phyloP scores from a whole-genome alignment of 345 rosid genomes.

The Eucalyptus sp. region DNA sequence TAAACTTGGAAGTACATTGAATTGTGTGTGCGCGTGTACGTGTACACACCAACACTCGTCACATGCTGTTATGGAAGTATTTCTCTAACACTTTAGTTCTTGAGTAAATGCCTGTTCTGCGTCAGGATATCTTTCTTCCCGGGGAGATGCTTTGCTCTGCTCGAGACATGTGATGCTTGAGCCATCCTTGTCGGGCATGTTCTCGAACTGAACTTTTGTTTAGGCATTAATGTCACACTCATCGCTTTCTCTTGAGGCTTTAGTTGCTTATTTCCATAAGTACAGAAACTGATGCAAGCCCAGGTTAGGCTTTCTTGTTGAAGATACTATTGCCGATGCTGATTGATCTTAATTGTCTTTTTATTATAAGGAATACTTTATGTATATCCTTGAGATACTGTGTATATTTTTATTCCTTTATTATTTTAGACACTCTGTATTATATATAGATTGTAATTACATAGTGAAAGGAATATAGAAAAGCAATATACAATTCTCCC shows the following conservation, averaged over 20 bases:
- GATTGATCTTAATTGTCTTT: no score
- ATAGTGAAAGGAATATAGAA: no score
- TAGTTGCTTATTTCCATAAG: neutral
- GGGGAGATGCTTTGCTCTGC: neutral
- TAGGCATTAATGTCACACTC: neutral
- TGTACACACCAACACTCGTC: no score
- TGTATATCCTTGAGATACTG: no score
- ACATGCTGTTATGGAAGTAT: neutral
- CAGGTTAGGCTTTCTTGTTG: no score
- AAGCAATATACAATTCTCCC: no score
- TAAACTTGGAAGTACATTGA: neutral
- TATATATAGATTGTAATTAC: no score
- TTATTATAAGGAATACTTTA: no score
- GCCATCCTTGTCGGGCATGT: neutral
- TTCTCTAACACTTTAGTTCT: neutral
- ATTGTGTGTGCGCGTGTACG: neutral
- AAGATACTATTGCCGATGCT: no score
- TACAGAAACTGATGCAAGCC: neutral
- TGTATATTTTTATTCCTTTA: no score
- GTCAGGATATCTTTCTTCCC: neutral
- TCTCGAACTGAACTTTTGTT: neutral
- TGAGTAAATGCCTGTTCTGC: neutral
- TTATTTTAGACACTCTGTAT: no score
- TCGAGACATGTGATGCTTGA: neutral
- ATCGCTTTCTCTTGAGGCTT: neutral